These are phyloP conservation scores for Deuterostichococcus epilithicus DNA, from an alignment of 139 green algal species.

Conservation along the genomic window DNA sequence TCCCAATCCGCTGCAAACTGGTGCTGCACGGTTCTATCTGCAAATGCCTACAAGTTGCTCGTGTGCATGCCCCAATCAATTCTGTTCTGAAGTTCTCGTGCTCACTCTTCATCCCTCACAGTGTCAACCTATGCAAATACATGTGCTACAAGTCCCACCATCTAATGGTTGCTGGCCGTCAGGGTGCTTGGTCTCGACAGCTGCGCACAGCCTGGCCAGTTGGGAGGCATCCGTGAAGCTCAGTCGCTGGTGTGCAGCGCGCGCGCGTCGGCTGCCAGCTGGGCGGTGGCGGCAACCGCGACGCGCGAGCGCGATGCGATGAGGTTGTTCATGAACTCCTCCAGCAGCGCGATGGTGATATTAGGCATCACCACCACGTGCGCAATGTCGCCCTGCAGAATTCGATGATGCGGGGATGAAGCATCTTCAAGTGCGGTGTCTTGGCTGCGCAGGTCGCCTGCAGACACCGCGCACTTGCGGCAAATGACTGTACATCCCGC, in stretches of 20 bases:
- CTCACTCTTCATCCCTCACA: conserved; percentile 1
- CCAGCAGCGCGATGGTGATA: conserved; percentile 85
- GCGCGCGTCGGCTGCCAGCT: conserved; percentile 10
- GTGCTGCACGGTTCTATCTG: no score
- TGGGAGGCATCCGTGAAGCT: background rate
- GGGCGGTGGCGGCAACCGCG: background rate
- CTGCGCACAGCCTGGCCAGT: background rate
- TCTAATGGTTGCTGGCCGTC: background rate
- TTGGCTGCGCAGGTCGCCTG: no score
- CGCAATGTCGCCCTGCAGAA: conserved; percentile 73
- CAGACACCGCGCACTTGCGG: no score
- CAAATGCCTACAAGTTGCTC: no score
- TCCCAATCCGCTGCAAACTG: no score
- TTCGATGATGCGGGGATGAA: background rate
- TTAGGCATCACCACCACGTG: conserved; percentile 99
- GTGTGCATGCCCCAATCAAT: background rate
- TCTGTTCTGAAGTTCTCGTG: background rate
- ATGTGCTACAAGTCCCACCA: no score
- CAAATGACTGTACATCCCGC: no score
- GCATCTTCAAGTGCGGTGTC: no score
- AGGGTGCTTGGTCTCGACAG: background rate
- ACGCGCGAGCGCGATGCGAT: conserved; percentile 31
- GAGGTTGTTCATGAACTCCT: conserved; percentile 83
- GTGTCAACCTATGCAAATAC: background rate
- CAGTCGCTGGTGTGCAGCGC: background rate